These are phyloP conservation scores for Neurospora sp. DNA, from an alignment of 495 filamentous ascomycete species.

Conservation along the genomic window DNA sequence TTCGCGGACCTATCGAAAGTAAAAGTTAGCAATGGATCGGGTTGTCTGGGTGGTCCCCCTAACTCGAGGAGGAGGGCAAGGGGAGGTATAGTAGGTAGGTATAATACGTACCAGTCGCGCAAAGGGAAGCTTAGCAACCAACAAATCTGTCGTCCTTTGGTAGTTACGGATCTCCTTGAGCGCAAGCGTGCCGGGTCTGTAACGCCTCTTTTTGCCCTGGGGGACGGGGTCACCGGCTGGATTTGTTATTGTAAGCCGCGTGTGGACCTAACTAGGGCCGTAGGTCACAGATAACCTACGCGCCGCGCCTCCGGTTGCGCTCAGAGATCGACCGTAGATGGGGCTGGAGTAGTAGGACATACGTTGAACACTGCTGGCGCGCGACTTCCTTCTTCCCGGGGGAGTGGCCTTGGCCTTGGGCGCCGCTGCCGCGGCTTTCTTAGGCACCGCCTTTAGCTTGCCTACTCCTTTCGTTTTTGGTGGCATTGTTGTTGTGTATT, in stretches of 20 bases:
- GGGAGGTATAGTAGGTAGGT: too few species aligned
- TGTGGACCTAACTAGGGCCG: not conserved
- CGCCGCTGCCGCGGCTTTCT: not conserved
- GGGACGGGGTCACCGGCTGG: conserved; percentile 66
- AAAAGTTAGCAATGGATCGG: not conserved
- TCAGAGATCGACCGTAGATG: not conserved
- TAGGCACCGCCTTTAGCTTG: not conserved
- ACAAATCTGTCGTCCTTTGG: conserved; percentile 68
- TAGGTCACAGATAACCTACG: not conserved
- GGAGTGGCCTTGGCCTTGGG: not conserved
- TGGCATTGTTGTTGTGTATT: not conserved
- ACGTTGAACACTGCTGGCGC: conserved; percentile 19
- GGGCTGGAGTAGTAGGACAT: not conserved
- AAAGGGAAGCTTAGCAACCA: conserved; percentile 77
- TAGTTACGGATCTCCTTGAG: conserved; percentile 79
- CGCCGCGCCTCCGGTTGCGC: not conserved
- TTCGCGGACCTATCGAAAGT: conserved; percentile 57
- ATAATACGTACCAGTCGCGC: conserved; percentile 57
- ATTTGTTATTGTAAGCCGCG: not conserved
- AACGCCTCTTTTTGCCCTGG: conserved; percentile 52
- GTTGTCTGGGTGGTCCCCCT: not conserved
- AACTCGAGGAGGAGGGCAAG: not conserved
- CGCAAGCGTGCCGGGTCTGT: conserved; percentile 75
- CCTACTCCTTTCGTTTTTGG: not conserved
- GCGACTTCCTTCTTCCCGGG: conserved; percentile 1